Evolutionary conservation across 2,329 filamentous ascomycete genomes (phyloP), one percentile per base, ranked within the genome.

Genomic region (Nothophaeocryptopus gaeumannii): DNA sequence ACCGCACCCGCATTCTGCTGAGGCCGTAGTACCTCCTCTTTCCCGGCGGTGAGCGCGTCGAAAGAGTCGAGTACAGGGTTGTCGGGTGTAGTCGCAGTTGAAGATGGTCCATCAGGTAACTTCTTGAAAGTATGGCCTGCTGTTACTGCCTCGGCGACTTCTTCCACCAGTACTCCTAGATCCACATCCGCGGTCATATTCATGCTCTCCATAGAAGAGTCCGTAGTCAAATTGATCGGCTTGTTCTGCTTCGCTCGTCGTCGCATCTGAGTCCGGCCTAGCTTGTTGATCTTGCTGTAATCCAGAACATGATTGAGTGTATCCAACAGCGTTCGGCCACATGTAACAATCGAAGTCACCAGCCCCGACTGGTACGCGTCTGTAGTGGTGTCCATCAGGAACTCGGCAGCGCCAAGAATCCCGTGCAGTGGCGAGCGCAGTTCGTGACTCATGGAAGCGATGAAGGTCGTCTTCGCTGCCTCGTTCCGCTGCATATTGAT

Each of bases 121-220:
- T 61, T 59, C 42, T 63, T 68, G 56, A 74, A 74, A 0, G 65
- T 67, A 35, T 80, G 76, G 0, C 78, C 78, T 3, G 78, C 68
- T 46, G 74, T 77, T 4, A 81, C 76, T 1, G 77, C 78, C 54
- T 81, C 78, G 4, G 77, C 73, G 0, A 79, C 78, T 53, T 80
- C 78, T 60, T 79, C 77, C 1, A 75, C 67, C 7, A 79, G 58
- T 1, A 72, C 63, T 5, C 70, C 71, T 1, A 78, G 62, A 54
- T 78, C 75, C 2, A 75, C 54, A 12, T 65, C 57, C 8, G 65
- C 62, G 5, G 66, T 66, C 30, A 67, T 51, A 46, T 66, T 60
- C 54, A 72, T 43, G 34, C 58, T 61, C 20, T 63, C 60, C 8
- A 59, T 33, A 1, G 46, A 47, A 5, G 58, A 53, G 37, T 63